Evolutionary conservation across 441 rosid genomes (phyloP), one percentile per base, ranked within the genome.

Genomic region (Aleurites moluccanus): DNA sequence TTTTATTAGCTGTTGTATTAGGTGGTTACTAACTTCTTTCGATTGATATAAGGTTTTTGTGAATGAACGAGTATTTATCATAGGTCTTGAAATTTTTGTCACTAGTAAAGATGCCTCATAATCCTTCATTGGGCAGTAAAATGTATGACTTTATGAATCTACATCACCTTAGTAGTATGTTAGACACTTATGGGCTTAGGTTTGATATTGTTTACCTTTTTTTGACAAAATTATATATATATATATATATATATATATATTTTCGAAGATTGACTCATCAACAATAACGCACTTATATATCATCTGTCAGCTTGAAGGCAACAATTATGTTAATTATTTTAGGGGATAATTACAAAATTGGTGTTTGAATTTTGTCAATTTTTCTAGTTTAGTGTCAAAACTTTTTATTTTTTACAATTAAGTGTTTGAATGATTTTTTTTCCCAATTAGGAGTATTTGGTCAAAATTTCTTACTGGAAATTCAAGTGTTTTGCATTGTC

Each of bases 201-300:
- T 67, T 67, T 6, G 59, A 16, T 67, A 47, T 15, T 67, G 57
- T 52, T 67, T 49, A 16, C 16, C 30, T 67, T 47, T 27, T n/a
- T 0, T 67, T 28, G 38, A 7, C 9, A 2, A 67, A 49, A 27
- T 2, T 1, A 27, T 38, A 38, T 38, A 38, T 38, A n/a, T n/a
- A n/a, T n/a, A n/a, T n/a, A n/a, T n/a, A n/a, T n/a, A n/a, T n/a
- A n/a, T n/a, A n/a, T n/a, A n/a, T 25, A 16, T 18, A 10, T 66
- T 64, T 64, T 3, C 40, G 6, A 20, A 64, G 49, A 38, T 64
- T 11, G 18, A 40, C 45, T 38, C 6, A 20, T 20, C 18, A n/a
- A 64, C 20, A 64, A 52, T 64, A 27, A 40, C 21, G 0, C 16
- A 38, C 47, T 64, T 64, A 23, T 38, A 16, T 18, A 33, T 30